Evolutionary conservation across 306 rosid species (phyloP).

Genomic region (Cajanus cajan): DNA sequence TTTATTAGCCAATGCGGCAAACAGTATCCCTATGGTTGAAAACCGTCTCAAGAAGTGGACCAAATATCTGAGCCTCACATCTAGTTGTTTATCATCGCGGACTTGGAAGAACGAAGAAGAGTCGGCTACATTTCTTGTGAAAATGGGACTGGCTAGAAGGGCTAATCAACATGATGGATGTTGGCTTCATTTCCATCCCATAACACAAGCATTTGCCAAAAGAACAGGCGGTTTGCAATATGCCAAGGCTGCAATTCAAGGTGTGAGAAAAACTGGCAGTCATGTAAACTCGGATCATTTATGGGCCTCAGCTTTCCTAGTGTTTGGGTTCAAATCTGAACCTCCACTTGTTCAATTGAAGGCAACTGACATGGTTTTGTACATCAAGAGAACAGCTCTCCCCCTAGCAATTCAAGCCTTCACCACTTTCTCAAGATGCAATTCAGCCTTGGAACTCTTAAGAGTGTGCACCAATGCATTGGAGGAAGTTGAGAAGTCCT

Average conservation of each 20-base stretch:
- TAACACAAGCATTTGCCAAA: slow-evolving; percentile 58
- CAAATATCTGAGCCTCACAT: slow-evolving; percentile 38
- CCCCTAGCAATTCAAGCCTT: slow-evolving; percentile 86
- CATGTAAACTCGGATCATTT: slow-evolving; percentile 59
- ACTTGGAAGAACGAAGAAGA: slow-evolving; percentile 79
- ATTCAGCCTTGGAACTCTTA: slow-evolving; percentile 70
- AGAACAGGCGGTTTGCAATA: slow-evolving; percentile 65
- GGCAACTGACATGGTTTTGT: slow-evolving; percentile 65
- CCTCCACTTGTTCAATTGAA: slow-evolving; percentile 68
- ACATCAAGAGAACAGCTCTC: slow-evolving; percentile 72
- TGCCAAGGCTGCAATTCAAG: slow-evolving; percentile 68
- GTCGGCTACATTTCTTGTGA: slow-evolving; percentile 64
- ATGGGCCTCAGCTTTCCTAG: slow-evolving; percentile 89
- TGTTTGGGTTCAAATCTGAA: slow-evolving; percentile 85
- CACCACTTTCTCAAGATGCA: slow-evolving; percentile 76
- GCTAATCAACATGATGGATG: slow-evolving; percentile 52
- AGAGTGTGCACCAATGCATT: slow-evolving; percentile 85
- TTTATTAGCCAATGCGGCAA: slow-evolving; percentile 58
- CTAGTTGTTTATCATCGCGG: slow-evolving; percentile 54
- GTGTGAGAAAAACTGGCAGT: slow-evolving; percentile 57
- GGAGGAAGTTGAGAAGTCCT: slow-evolving; percentile 87
- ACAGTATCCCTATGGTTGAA: slow-evolving; percentile 43
- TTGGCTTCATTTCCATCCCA: slow-evolving; percentile 84
- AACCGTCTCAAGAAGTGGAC: slow-evolving; percentile 60
- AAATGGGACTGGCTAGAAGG: slow-evolving; percentile 62